Conservation (phyloP, 129 eudicot species). For the Smallanthus sonchifolius region DNA sequence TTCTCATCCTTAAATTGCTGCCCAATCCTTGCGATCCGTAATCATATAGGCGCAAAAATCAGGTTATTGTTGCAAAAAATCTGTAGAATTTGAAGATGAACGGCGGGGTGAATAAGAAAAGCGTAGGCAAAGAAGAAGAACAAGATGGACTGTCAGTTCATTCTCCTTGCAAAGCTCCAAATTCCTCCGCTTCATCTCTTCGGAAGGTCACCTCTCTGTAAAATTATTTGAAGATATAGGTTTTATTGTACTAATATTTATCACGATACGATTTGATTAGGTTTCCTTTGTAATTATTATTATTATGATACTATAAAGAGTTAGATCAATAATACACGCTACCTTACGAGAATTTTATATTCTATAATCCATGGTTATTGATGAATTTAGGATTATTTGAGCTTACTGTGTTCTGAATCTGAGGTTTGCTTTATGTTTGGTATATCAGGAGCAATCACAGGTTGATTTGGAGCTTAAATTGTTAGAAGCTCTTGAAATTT, state of each 20-base stretch:
- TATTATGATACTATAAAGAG: too few relatives aligned
- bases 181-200: slow-evolving; percentile 72
- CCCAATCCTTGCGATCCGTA: neutral
- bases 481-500: slow-evolving; percentile 84
- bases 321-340: too few relatives aligned
- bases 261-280: too few relatives aligned
- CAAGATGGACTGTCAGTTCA: slow-evolving; percentile 88
- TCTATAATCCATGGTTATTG: too few relatives aligned
- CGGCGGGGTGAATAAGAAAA: slow-evolving; percentile 36
- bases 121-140: slow-evolving; percentile 50
- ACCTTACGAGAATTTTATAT: too few relatives aligned
- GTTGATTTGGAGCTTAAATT: slow-evolving; percentile 84
- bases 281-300: too few relatives aligned
- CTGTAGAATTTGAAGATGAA: neutral
- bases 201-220: slow-evolving; percentile 50
- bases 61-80: neutral
- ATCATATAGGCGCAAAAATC: neutral
- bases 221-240: neutral
- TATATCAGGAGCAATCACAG: slow-evolving; percentile 62
- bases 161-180: slow-evolving; percentile 83
- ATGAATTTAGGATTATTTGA: neutral
- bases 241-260: neutral
- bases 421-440: neutral
- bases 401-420: neutral
- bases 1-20: neutral